These are phyloP conservation scores for Cicer chorassanicum DNA, from an alignment of 306 rosid genomes.

Conservation along the genomic window DNA sequence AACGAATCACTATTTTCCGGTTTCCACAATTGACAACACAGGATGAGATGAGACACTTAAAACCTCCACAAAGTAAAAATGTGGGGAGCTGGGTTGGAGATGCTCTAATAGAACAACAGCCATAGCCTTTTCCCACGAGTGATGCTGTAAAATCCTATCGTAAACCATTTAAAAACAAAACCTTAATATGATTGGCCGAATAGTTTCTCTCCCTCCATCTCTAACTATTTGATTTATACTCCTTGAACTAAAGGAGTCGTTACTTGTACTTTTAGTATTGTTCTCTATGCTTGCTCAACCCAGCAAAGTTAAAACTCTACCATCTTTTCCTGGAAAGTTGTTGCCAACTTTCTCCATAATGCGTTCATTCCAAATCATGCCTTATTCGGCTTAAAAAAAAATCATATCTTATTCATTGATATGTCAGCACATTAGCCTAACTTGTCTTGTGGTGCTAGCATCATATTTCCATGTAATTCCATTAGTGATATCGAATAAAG, in stretches of 20 bases:
- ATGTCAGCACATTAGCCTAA: background rate
- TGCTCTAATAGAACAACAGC: background rate
- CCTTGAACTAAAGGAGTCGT: background rate
- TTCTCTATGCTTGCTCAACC: background rate
- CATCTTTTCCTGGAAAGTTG: background rate
- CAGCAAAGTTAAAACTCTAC: background rate
- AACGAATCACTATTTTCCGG: too few species aligned
- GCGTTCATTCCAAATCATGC: background rate
- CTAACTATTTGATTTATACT: background rate
- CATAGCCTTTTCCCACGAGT: background rate
- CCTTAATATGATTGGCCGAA: background rate
- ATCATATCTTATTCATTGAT: background rate
- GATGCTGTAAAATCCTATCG: background rate
- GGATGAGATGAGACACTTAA: too few species aligned
- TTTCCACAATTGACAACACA: too few species aligned
- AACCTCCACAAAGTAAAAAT: background rate
- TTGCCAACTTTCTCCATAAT: background rate
- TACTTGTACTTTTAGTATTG: background rate
- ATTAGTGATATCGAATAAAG: background rate
- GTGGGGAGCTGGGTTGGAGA: background rate
- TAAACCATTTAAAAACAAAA: background rate
- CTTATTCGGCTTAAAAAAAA: too few species aligned
- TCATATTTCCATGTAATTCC: slow-evolving; percentile 1
- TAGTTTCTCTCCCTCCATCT: background rate
- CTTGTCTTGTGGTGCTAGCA: background rate